Conservation (phyloP, 495 filamentous ascomycete genomes). For the Xylaria grammica region DNA sequence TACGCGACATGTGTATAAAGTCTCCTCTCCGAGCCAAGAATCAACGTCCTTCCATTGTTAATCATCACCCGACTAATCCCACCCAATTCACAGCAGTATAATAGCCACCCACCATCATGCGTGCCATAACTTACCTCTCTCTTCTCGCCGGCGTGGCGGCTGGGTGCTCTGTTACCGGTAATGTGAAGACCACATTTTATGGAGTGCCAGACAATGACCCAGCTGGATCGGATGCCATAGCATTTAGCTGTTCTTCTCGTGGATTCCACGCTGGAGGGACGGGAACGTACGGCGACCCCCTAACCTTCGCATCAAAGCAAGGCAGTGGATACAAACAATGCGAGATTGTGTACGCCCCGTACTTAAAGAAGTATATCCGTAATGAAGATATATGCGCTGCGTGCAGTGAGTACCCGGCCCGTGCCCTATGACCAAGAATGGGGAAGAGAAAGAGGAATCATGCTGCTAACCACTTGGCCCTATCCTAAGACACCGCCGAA, state of each 20-base stretch:
- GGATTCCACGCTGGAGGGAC: constrained; percentile 40
- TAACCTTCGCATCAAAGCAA: constrained; percentile 51
- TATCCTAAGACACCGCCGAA: constrained; percentile 16
- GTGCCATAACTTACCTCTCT: not conserved
- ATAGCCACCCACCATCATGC: constrained; percentile 2
- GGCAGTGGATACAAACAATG: constrained; percentile 46
- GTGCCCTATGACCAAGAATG: not conserved
- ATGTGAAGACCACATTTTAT: constrained; percentile 39
- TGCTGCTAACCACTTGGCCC: not conserved
- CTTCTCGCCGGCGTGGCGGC: constrained; percentile 20
- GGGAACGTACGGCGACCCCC: constrained; percentile 50
- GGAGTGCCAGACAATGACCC: constrained; percentile 54
- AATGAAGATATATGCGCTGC: constrained; percentile 29
- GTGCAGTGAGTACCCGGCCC: constrained; percentile 25
- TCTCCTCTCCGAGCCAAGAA: not conserved
- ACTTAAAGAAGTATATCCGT: constrained; percentile 50
- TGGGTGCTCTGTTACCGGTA: constrained; percentile 34
- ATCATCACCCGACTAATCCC: not conserved
- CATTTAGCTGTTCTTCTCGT: constrained; percentile 45
- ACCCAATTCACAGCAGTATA: not conserved
- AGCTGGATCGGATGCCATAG: constrained; percentile 43
- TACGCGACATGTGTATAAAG: not conserved
- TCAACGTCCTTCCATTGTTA: not conserved
- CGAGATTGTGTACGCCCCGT: constrained; percentile 53
- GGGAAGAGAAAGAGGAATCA: not conserved